phyloP scores from a whole-genome alignment of 345 rosid species.

The Rubroshorea leprosula region DNA sequence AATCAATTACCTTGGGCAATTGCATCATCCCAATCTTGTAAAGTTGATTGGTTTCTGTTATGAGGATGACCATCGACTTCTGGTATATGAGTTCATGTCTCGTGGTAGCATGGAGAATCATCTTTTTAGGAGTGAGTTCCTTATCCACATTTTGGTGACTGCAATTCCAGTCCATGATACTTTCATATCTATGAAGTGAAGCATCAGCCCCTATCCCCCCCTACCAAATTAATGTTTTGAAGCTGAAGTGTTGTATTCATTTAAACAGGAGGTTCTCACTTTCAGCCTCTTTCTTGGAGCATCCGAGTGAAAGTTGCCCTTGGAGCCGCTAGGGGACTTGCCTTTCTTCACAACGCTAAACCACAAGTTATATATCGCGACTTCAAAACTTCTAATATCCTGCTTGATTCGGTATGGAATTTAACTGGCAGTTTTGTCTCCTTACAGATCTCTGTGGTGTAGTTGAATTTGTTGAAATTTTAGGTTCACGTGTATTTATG shows the following conservation, averaged over 20 bases:
- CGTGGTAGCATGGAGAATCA: slow-evolving; percentile 81
- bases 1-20: slow-evolving; percentile 64
- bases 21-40: slow-evolving; percentile 67
- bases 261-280: slow-evolving; percentile 72
- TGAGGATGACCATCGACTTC: slow-evolving; percentile 69
- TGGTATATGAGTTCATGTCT: slow-evolving; percentile 70
- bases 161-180: neutral
- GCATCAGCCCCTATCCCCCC: neutral
- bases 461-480: slow-evolving; percentile 15
- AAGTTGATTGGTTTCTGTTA: slow-evolving; percentile 69
- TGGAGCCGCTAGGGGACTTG: slow-evolving; percentile 94
- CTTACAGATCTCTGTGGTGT: slow-evolving; percentile 12
- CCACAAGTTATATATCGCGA: slow-evolving; percentile 88
- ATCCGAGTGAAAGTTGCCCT: slow-evolving; percentile 75
- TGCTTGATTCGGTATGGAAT: slow-evolving; percentile 66
- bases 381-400: slow-evolving; percentile 88
- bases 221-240: neutral
- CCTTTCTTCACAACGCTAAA: slow-evolving; percentile 90
- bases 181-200: slow-evolving; percentile 2
- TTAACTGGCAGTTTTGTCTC: neutral
- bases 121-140: slow-evolving; percentile 59
- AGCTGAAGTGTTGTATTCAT: neutral
- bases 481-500: slow-evolving; percentile 16
- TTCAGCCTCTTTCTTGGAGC: slow-evolving; percentile 86
- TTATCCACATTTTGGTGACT: slow-evolving; percentile 1